Evolutionary conservation across 148 eudicot genomes (phyloP), one percentile per base, ranked within the genome.

Genomic region (Amaranthus cruentus): DNA sequence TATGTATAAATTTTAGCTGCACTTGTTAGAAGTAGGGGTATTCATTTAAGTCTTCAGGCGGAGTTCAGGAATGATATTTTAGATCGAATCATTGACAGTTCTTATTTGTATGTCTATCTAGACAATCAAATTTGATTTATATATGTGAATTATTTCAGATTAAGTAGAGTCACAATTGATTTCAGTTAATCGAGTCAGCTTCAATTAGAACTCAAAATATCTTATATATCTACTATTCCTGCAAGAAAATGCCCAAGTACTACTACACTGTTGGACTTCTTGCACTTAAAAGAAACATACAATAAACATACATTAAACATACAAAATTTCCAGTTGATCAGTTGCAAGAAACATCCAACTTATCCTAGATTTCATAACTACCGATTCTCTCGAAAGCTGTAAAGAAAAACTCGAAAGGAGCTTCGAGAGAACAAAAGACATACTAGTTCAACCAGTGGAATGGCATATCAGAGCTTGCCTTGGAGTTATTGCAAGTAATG

Each of bases 401-500:
- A 42, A 43, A 79, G 52, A 66, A 43, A 51, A 51, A 50, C 44
- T 60, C 49, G 15, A 55, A 49, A 44, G 53, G 58, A 65, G 61
- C 71, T 57, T 43, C 1, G 13, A 57, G 48, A 38, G 48, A 6
- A 50, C 42, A n/a, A 59, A 58, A 55, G 9, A 55, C 77, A 59
- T 66, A 67, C 75, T 75, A 85, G 56, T 74, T 75, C 62, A 81
- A 71, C 89, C 86, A 78, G 68, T 82, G 83, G 54, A 85, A 85
- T 4, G 82, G 82, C 73, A 77, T 68, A 51, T 84, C 88, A 6
- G 83, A 74, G 9, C 71, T 78, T 49, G 81, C n/a, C 21, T 77
- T 77, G 71, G 81, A 67, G 59, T 72, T 77, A 18, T 79, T 83
- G 57, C 83, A 63, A 9, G 75, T 62, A 64, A 46, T 67, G 46